phyloP scores from a whole-genome alignment of 2,329 filamentous ascomycete genomes.

The Botrytis medusae region DNA sequence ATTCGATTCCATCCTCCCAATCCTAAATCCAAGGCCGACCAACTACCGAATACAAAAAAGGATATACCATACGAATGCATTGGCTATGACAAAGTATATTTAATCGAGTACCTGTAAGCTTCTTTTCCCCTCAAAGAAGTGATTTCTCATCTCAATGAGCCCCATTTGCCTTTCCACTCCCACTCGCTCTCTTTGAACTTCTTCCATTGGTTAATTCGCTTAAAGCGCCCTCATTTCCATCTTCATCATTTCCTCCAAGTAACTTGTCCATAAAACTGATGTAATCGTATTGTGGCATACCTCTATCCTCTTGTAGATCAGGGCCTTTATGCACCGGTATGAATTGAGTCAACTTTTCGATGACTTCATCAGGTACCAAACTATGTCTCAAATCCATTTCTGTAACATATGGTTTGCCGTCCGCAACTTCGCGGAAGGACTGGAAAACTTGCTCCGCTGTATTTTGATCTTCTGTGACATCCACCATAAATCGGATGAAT shows the following conservation, averaged over 20 bases:
- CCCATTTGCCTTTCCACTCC: conserved; percentile 21
- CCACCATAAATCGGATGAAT: conserved; percentile 99
- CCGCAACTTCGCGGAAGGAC: conserved; percentile 94
- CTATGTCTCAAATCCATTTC: conserved; percentile 95
- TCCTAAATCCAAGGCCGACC: conserved; percentile 14
- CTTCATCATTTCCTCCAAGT: conserved; percentile 46
- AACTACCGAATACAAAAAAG: conserved; percentile 20
- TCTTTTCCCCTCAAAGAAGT: neutral
- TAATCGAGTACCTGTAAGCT: neutral
- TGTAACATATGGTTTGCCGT: conserved; percentile 98
- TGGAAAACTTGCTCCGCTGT: conserved; percentile 98
- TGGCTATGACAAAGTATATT: conserved; percentile 19
- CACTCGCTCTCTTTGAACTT: conserved; percentile 26
- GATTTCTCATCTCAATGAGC: neutral
- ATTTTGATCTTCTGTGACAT: conserved; percentile 98
- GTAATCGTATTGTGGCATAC: conserved; percentile 90
- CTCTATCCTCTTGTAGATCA: conserved; percentile 80
- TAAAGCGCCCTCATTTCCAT: conserved; percentile 31
- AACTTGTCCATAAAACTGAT: conserved; percentile 94
- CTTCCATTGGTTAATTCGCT: conserved; percentile 35
- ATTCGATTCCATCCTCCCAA: conserved; percentile 11
- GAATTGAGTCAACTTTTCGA: conserved; percentile 83
- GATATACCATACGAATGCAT: neutral
- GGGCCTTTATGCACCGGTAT: conserved; percentile 85
- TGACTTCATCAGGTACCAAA: conserved; percentile 93